Evolutionary conservation across 179 eudicot species (phyloP).

Genomic region (Beta corolliflora): DNA sequence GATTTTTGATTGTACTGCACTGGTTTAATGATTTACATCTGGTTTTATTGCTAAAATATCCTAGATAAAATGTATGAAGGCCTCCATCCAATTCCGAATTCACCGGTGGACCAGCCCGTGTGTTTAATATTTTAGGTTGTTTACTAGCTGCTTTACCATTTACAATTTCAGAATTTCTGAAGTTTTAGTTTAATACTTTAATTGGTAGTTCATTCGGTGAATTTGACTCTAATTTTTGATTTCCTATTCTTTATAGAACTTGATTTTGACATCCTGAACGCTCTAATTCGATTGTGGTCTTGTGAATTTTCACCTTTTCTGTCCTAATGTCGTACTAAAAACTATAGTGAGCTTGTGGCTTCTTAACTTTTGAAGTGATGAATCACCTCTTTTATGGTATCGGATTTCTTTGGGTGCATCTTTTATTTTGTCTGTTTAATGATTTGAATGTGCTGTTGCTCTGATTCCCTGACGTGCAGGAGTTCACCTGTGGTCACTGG

Average conservation of each 20-base stretch:
- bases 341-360: neutral
- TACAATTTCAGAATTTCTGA: neutral
- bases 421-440: constrained; percentile 12
- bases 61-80: neutral
- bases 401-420: neutral
- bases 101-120: neutral
- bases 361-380: neutral
- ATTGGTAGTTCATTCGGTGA: neutral
- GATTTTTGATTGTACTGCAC: neutral
- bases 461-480: constrained; percentile 49
- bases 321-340: neutral
- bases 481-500: constrained; percentile 36
- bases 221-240: neutral
- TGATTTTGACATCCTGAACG: neutral
- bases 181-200: neutral
- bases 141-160: neutral
- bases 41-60: neutral
- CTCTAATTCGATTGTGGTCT: neutral
- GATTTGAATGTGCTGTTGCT: neutral
- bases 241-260: neutral
- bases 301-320: constrained; percentile 10
- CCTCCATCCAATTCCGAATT: neutral
- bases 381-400: neutral
- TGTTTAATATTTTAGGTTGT: neutral
- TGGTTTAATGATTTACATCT: neutral